Conservation (phyloP, 148 eudicot species). For the Silene latifolia region DNA sequence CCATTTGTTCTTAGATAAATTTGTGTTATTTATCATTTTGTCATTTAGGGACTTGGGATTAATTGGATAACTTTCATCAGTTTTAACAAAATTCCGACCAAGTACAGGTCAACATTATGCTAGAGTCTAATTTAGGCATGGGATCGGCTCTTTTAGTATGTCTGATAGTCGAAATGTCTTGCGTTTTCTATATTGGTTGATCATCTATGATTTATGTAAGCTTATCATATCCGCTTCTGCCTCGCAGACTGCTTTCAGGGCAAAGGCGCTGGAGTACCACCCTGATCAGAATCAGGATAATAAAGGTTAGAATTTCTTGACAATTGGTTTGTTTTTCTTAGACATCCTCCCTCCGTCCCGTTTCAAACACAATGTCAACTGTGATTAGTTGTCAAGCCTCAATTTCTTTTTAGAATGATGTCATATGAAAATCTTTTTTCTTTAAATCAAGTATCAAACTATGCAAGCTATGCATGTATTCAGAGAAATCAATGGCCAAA, state of each 20-base stretch:
- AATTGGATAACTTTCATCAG: background rate
- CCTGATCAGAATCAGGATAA: constrained; percentile 95
- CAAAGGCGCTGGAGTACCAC: constrained; percentile 87
- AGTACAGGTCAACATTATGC: too few relatives aligned
- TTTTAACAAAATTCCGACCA: background rate
- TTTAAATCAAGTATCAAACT: background rate
- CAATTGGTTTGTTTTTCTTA: background rate
- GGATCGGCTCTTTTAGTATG: background rate
- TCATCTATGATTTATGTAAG: background rate
- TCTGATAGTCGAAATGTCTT: background rate
- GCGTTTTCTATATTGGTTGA: background rate
- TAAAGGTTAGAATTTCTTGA: constrained; percentile 47
- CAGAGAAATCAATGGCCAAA: background rate
- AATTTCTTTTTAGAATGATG: background rate
- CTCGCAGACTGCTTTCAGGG: constrained; percentile 84
- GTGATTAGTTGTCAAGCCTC: background rate
- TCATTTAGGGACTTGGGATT: background rate
- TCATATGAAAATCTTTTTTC: too few relatives aligned
- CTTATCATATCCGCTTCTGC: background rate
- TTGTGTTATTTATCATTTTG: background rate
- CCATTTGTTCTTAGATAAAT: too few relatives aligned
- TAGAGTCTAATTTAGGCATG: too few relatives aligned
- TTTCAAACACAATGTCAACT: background rate
- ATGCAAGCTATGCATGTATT: background rate
- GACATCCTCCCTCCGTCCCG: background rate